Conservation (phyloP, 169 alveolate genomes). For the Eimeria falciformis region DNA sequence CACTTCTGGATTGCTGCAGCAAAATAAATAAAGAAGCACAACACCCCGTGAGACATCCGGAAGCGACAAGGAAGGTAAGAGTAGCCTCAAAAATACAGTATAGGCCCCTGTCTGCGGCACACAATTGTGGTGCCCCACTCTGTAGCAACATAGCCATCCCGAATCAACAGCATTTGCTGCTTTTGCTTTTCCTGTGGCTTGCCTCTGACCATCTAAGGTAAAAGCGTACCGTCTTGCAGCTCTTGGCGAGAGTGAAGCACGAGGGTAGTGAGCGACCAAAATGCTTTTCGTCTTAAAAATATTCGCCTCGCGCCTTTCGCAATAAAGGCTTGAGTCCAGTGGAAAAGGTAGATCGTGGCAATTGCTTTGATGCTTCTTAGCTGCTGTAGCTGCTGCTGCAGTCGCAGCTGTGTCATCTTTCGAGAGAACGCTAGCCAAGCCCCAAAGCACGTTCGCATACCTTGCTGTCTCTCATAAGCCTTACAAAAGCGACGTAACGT, state of each 20-base stretch:
- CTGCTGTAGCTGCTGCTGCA: slow-evolving; percentile 49
- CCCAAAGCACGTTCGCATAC: slow-evolving; percentile 49
- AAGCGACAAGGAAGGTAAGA: background rate
- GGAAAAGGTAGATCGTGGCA: slow-evolving; percentile 41
- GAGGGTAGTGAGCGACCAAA: slow-evolving; percentile 1
- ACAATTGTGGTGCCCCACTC: background rate
- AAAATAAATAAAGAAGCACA: background rate
- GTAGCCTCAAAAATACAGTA: background rate
- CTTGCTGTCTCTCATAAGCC: slow-evolving; percentile 12
- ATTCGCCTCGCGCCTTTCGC: slow-evolving; percentile 51
- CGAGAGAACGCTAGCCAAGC: slow-evolving; percentile 60
- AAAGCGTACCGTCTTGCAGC: slow-evolving; percentile 14
- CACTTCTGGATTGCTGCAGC: slow-evolving; percentile 55
- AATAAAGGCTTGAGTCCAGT: slow-evolving; percentile 37
- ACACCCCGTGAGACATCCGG: background rate
- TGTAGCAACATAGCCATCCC: background rate
- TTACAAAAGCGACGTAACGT: background rate
- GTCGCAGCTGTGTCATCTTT: slow-evolving; percentile 24
- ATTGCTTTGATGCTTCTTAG: slow-evolving; percentile 15
- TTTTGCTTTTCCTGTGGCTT: background rate
- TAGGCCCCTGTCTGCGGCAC: background rate
- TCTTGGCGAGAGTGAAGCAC: slow-evolving; percentile 10
- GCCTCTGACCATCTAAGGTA: too few species aligned
- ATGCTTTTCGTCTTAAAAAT: slow-evolving; percentile 6
- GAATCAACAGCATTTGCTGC: background rate